A percentile compares a stretch with the other conserved stretches of the same genome.
These are phyloP conservation scores for Phialophora tarda DNA, from an alignment of 2,329 filamentous ascomycete genomes.

Conservation along the genomic window DNA sequence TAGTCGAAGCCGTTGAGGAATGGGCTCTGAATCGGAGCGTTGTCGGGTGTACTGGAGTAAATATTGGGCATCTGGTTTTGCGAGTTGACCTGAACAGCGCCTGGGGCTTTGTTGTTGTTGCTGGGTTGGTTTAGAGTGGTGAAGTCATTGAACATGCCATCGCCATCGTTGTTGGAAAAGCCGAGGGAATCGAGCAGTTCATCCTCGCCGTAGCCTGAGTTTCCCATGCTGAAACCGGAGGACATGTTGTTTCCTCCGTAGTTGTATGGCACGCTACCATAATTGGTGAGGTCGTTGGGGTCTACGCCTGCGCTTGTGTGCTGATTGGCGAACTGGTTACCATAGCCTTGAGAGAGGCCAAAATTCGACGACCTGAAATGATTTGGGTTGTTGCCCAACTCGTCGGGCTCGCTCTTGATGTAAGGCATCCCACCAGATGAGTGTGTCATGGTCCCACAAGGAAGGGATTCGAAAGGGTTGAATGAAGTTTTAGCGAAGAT, in stretches of 20 bases:
- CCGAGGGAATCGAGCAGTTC: conserved; percentile 78
- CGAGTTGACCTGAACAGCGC: conserved; percentile 65
- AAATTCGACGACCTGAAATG: conserved; percentile 53
- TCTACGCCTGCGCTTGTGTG: conserved; percentile 70
- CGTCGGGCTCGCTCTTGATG: conserved; percentile 72
- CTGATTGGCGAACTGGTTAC: conserved; percentile 55
- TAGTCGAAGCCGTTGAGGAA: conserved; percentile 79
- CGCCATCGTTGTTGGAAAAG: conserved; percentile 30
- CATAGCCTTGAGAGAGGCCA: conserved; percentile 45
- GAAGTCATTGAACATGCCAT: conserved; percentile 35
- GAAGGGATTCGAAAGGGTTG: background rate
- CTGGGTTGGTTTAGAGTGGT: conserved; percentile 44
- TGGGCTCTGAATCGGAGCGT: conserved; percentile 88
- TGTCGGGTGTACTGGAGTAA: conserved; percentile 90
- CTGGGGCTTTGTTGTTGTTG: conserved; percentile 60
- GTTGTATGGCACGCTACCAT: conserved; percentile 59
- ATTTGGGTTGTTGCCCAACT: conserved; percentile 61
- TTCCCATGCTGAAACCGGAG: conserved; percentile 76
- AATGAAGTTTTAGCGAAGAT: conserved; percentile 2
- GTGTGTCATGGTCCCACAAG: conserved; percentile 55
- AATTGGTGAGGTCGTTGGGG: conserved; percentile 73
- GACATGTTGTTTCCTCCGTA: conserved; percentile 69
- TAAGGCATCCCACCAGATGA: conserved; percentile 63
- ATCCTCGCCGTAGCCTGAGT: conserved; percentile 74
- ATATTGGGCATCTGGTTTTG: conserved; percentile 71